Evolutionary conservation across 306 rosid genomes (phyloP), one percentile per base, ranked within the genome.

Genomic region (Castanospermum australe): DNA sequence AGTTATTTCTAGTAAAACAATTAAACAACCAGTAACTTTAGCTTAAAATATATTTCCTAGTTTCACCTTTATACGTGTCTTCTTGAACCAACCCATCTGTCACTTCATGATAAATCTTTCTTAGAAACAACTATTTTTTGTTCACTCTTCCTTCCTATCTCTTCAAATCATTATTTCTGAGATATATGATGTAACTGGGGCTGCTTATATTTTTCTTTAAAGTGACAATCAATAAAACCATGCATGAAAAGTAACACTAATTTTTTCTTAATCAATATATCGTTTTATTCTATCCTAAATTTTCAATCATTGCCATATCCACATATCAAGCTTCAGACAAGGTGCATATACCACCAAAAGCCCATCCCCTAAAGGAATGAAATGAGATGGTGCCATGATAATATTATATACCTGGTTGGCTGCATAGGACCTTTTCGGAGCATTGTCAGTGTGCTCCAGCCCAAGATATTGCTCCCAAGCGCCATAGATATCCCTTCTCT

Each of bases 381-480:
- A 18, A 67, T 0, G 32, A 65, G 11, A 13, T 39, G 20, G 47
- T 9, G 32, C 35, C 39, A 15, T 1, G 39, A 71, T 8, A 78
- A 67, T 54, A 17, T 36, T 35, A n/a, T 22, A 73, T 78, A 91
- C 99, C 92, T 94, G 99, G 82, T 91, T 87, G 56, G 75, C 88
- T 1, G 93, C 85, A 82, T 84, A 88, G 41, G 92, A 81, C 82
- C 97, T 88, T 83, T 87, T 92, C 7, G 97, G 92, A 45, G 90
- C 66, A 87, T 75, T 90, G 80, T 89, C 97, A 50, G 92, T 79
- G 81, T 94, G 99, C 71, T 94, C 99, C 89, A 94, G 81, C 41
- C 99, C 99, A n/a, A 94, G 97, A 85, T 92, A 94, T 76, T 94
- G 99, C 87, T 94, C 99, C 99, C 99, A 94, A 17, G 97, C 95